Evolutionary conservation across 768 basidiomycete genomes (phyloP).

Genomic region (Suillus subluteus): DNA sequence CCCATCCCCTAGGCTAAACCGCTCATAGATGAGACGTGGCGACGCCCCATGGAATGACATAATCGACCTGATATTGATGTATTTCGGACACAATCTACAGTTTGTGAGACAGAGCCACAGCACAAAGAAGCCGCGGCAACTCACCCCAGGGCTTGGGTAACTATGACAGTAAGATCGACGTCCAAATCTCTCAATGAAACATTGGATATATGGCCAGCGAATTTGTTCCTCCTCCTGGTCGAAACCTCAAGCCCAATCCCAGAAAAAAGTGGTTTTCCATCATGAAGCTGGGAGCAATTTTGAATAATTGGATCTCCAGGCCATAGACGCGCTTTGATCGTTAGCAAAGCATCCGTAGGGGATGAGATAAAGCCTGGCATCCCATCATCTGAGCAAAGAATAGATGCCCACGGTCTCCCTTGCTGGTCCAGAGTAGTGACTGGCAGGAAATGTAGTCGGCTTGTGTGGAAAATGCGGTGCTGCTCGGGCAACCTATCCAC

Average conservation of each 20-base stretch:
- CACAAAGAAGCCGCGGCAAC: conserved; percentile 20
- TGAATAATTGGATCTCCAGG: conserved; percentile 56
- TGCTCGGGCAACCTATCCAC: conserved; percentile 32
- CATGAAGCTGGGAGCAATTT: conserved; percentile 27
- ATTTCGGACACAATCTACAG: conserved; percentile 65
- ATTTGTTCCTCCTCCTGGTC: conserved; percentile 64
- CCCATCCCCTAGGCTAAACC: conserved; percentile 31
- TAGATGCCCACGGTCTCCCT: conserved; percentile 38
- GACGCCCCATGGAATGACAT: conserved; percentile 40
- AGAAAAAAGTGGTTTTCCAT: conserved; percentile 43
- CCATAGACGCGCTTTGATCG: conserved; percentile 31
- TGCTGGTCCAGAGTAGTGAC: conserved; percentile 34
- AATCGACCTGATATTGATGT: conserved; percentile 57
- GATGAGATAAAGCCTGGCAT: conserved; percentile 32
- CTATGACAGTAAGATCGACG: conserved; percentile 43
- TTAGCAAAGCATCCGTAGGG: conserved; percentile 25
- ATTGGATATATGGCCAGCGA: conserved; percentile 51
- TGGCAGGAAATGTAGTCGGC: conserved; percentile 33
- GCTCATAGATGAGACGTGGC: conserved; percentile 41
- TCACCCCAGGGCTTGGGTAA: conserved; percentile 64
- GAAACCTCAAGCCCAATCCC: conserved; percentile 64
- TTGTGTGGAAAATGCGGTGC: conserved; percentile 36
- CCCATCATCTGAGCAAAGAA: conserved; percentile 33
- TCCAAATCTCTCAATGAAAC: conserved; percentile 32
- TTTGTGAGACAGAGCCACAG: conserved; percentile 3